phyloP scores from a whole-genome alignment of 176 grass and related monocot species.

The Oryza rufipogon region DNA sequence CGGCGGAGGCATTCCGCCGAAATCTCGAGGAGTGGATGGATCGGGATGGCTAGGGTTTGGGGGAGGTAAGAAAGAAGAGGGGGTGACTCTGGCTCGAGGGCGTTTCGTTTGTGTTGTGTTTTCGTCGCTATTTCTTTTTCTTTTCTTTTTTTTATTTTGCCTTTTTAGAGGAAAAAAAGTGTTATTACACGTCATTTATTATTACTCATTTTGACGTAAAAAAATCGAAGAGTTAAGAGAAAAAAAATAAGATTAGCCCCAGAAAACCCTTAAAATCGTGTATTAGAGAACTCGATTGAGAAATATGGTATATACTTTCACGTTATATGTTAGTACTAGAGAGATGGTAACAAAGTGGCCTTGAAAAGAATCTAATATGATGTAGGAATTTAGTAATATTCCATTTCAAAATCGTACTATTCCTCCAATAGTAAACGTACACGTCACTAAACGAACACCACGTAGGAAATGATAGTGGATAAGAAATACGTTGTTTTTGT shows the following conservation, averaged over 20 bases:
- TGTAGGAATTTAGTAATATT: neutral
- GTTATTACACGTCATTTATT: neutral
- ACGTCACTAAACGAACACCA: neutral
- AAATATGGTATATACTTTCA: too few species aligned
- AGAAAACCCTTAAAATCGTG: too few species aligned
- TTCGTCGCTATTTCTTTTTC: neutral
- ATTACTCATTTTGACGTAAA: neutral
- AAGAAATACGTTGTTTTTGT: neutral
- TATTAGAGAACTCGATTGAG: too few species aligned
- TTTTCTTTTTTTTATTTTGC: neutral
- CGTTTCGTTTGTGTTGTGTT: slow-evolving; percentile 24
- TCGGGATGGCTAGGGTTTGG: slow-evolving; percentile 59
- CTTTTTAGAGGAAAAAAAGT: neutral
- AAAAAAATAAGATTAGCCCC: too few species aligned
- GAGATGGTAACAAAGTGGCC: neutral
- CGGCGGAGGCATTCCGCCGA: slow-evolving; percentile 49
- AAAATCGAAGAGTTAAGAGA: neutral
- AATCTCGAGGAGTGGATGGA: slow-evolving; percentile 43
- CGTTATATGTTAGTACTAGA: too few species aligned
- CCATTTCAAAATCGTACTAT: too few species aligned
- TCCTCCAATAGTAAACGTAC: neutral
- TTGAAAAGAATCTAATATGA: neutral
- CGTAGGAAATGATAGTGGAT: too few species aligned
- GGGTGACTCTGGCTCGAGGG: slow-evolving; percentile 27
- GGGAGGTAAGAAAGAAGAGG: slow-evolving; percentile 16